Base-by-base conservation (phyloP, 768 basidiomycete species). In the Russula vinacea region DNA sequence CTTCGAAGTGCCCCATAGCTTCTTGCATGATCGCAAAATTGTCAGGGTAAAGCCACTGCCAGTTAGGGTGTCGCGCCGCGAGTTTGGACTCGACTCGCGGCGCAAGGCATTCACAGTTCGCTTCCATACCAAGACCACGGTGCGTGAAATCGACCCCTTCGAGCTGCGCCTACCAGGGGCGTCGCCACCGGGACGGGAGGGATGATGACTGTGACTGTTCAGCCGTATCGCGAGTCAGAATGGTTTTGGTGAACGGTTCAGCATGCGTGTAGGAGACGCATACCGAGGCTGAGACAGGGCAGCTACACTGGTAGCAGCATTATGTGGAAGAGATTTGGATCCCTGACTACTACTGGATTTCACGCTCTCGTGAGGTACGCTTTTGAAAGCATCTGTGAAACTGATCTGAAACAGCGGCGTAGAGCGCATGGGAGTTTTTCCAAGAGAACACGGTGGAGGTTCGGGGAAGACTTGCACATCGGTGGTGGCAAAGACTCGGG, bases 1-100 rank as follows among this genome's bases (percentile, higher is more conserved):
- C 6, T 58, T 22, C 16, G 60, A 52, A 32, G 39, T 56, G n/a
- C 29, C 32, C n/a, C 22, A 47, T 19, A 29, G 16, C 49, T 29
- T n/a, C 29, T 29, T 39, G 37, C 26, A n/a, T 5, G 39, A 32
- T 33, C 24, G n/a, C 22, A 33, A 50, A 11, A 53, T 5, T 33
- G 51, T 47, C 32, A 63, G n/a, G 7, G 62, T 35, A 42, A 63
- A 58, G 22, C 17, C 17, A 42, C 42, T 19, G 6, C 62, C 51
- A 0, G 33, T 40, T 19, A 57, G 62, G 19, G 58, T 24, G 1
- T 56, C 56, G 2, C 50, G 29, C 47, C 11, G 47, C 13, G 62
- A 63, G 7, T 39, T 33, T 19, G 56, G 51, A 17, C 53, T 42
- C 19, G 62, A 58, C 17, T 39, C 33, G 42, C 62, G 51, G n/a